These are phyloP conservation scores for Termitomyces sp. DNA, from an alignment of 768 basidiomycete genomes.

Conservation along the genomic window DNA sequence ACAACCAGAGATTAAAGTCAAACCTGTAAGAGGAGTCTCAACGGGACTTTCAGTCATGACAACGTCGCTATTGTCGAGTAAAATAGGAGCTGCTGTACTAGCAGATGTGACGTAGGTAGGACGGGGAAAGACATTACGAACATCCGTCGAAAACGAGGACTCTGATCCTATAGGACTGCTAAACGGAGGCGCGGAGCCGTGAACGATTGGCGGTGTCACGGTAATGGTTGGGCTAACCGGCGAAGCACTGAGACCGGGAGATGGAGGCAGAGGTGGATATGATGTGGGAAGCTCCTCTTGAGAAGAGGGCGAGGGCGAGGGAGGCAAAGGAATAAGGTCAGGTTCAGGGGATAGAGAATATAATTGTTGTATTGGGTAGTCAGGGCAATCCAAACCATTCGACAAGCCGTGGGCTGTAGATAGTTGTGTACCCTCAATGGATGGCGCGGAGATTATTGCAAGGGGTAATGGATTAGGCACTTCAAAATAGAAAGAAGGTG, in stretches of 20 bases:
- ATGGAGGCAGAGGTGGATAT: slow-evolving; percentile 14
- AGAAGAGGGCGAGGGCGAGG: slow-evolving; percentile 8
- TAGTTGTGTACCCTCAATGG: not conserved
- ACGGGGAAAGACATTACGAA: slow-evolving; percentile 22
- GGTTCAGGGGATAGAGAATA: not conserved
- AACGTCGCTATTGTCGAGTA: slow-evolving; percentile 16
- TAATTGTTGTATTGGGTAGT: not conserved
- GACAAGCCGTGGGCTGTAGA: not conserved
- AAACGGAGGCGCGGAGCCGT: slow-evolving; percentile 1
- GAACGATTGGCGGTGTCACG: slow-evolving; percentile 7
- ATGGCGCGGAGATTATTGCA: not conserved
- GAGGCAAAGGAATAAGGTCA: slow-evolving; percentile 12
- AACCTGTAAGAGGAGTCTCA: slow-evolving; percentile 16
- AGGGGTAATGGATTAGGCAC: not conserved
- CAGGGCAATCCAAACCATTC: not conserved
- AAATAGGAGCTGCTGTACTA: not conserved
- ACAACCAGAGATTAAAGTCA: slow-evolving; percentile 7
- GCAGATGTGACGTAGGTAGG: slow-evolving; percentile 17
- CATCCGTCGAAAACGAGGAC: slow-evolving; percentile 20
- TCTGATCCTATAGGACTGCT: slow-evolving; percentile 14
- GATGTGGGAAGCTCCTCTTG: not conserved
- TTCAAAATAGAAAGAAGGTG: not conserved
- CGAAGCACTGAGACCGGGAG: slow-evolving; percentile 3
- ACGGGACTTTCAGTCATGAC: slow-evolving; percentile 33
- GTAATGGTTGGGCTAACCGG: slow-evolving; percentile 6